Percentiles rank a stretch among this genome's conserved stretches.
Conservation (phyloP, 352 stramenopile genomes). For the Phytophthora sansomeana region DNA sequence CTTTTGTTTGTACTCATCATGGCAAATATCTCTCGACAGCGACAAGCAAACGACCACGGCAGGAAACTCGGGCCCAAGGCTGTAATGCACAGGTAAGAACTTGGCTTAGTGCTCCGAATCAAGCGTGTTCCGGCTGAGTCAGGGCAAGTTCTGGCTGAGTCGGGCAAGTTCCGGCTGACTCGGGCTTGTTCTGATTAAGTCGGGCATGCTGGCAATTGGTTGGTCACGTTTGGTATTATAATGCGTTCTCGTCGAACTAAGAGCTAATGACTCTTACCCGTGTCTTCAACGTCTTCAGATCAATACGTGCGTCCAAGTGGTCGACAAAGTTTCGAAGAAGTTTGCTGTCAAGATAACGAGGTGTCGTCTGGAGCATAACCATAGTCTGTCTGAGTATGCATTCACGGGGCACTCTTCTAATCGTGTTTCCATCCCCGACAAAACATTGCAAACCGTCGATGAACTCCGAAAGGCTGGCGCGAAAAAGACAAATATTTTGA, state of each 20-base stretch:
- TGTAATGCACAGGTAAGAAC: conserved; percentile 9
- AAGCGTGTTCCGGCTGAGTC: background rate
- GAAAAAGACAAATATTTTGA: conserved; percentile 9
- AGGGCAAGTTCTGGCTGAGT: background rate
- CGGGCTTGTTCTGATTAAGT: too few relatives aligned
- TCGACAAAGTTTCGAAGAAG: too few relatives aligned
- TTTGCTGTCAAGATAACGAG: too few relatives aligned
- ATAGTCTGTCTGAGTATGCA: background rate
- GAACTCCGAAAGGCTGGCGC: background rate
- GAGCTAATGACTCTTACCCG: too few relatives aligned
- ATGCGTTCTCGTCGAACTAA: too few relatives aligned
- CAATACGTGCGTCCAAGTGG: too few relatives aligned
- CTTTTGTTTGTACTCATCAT: conserved; percentile 3
- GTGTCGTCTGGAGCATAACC: too few relatives aligned
- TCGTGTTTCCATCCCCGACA: background rate
- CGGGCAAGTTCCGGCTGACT: too few relatives aligned
- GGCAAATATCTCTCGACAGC: conserved; percentile 3
- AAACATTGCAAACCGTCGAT: conserved; percentile 7
- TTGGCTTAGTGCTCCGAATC: background rate
- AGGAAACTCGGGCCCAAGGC: background rate
- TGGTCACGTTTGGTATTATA: too few relatives aligned
- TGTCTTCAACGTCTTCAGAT: too few relatives aligned
- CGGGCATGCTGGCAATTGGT: too few relatives aligned
- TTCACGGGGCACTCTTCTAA: background rate
- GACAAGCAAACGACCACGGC: conserved; percentile 1